Percentiles rank a stretch among this genome's conserved stretches.
phyloP scores from a whole-genome alignment of 805 yeast genomes.

The Metschnikowia chrysomelidarum region DNA sequence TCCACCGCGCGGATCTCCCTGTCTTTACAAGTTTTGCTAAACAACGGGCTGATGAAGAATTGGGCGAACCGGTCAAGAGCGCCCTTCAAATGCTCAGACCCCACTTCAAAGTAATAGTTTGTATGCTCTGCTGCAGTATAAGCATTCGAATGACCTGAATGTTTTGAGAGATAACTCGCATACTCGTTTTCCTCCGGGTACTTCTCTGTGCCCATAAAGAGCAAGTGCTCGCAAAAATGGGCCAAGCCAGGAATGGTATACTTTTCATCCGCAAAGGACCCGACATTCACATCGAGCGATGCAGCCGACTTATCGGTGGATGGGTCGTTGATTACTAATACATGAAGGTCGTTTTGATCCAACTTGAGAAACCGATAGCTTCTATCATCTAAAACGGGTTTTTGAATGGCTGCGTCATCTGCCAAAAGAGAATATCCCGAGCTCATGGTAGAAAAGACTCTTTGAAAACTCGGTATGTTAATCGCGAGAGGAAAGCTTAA shows the following conservation, averaged over 20 bases:
- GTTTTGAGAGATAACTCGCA: slow-evolving; percentile 69
- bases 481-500: neutral
- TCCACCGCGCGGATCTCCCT: slow-evolving; percentile 94
- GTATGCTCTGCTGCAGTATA: slow-evolving; percentile 88
- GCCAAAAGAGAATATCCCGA: slow-evolving; percentile 22
- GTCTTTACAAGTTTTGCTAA: slow-evolving; percentile 71
- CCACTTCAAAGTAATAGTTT: slow-evolving; percentile 85
- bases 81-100: slow-evolving; percentile 72
- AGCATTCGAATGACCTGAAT: slow-evolving; percentile 90
- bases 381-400: slow-evolving; percentile 69
- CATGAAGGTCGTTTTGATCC: slow-evolving; percentile 53
- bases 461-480: neutral
- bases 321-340: slow-evolving; percentile 64
- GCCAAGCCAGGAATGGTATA: slow-evolving; percentile 67
- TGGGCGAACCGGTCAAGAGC: slow-evolving; percentile 93
- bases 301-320: slow-evolving; percentile 76
- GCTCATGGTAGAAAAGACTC: neutral
- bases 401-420: slow-evolving; percentile 32
- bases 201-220: slow-evolving; percentile 77
- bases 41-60: slow-evolving; percentile 84
- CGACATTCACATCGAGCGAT: slow-evolving; percentile 74
- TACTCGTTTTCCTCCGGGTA: slow-evolving; percentile 77
- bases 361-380: slow-evolving; percentile 64
- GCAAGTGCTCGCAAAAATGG: slow-evolving; percentile 63
- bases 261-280: slow-evolving; percentile 68